A percentile compares a stretch with the other conserved stretches of the same genome.
Conservation (phyloP, 441 rosid genomes). For the Adansonia rubrostipa region DNA sequence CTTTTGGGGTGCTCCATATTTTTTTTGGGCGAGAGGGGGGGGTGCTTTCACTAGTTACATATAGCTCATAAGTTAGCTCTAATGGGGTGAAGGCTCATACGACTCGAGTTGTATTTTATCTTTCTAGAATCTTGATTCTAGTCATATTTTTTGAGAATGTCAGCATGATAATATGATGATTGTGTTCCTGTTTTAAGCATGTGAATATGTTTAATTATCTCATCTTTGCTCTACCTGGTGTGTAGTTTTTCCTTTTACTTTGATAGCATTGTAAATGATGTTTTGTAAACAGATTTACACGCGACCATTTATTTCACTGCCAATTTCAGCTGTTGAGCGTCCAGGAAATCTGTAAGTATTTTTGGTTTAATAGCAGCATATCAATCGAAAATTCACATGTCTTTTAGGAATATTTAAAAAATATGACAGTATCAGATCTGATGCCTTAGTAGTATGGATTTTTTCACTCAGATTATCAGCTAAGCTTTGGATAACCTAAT, state of each 20-base stretch:
- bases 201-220: background rate
- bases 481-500: background rate
- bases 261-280: background rate
- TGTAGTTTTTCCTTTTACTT: background rate
- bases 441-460: background rate
- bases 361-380: conserved; percentile 12
- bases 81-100: background rate
- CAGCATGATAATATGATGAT: background rate
- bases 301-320: conserved; percentile 64
- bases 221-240: conserved; percentile 12
- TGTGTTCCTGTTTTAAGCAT: conserved; percentile 10
- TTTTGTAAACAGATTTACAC: conserved; percentile 59
- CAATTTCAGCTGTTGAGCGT: conserved; percentile 69
- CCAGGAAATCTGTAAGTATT: conserved; percentile 82
- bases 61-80: background rate
- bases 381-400: background rate
- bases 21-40: background rate
- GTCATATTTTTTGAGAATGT: conserved; percentile 2
- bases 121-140: background rate
- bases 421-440: background rate
- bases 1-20: background rate
- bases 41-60: background rate
- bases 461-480: background rate
- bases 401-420: background rate
- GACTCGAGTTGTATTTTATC: background rate